Conservation (phyloP, 345 rosid genomes). For the Rubroshorea leprosula region DNA sequence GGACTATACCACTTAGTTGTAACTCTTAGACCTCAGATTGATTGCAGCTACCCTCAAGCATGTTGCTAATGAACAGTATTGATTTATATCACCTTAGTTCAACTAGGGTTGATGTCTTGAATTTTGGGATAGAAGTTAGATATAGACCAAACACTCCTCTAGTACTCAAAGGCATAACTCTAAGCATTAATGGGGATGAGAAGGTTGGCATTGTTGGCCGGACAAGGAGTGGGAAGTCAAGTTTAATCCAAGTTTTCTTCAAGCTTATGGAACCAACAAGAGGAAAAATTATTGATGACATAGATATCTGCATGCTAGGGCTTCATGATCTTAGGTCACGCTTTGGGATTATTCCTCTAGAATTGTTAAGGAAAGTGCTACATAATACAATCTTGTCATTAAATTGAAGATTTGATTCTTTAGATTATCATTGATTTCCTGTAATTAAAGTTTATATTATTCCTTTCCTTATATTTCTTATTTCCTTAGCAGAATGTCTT, state of each 20-base stretch:
- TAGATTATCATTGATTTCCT: too few species aligned
- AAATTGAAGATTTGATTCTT: too few species aligned
- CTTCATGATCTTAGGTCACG: slow-evolving; percentile 92
- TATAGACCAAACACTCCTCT: slow-evolving; percentile 86
- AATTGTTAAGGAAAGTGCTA: too few species aligned
- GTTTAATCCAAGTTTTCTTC: slow-evolving; percentile 81
- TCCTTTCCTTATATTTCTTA: too few species aligned
- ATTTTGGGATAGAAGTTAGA: slow-evolving; percentile 49
- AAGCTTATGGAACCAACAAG: slow-evolving; percentile 85
- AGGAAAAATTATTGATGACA: slow-evolving; percentile 77
- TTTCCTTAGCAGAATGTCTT: too few species aligned
- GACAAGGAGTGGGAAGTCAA: slow-evolving; percentile 95
- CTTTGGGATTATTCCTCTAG: slow-evolving; percentile 94
- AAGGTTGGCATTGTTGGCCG: slow-evolving; percentile 92
- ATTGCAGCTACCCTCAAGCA: too few species aligned
- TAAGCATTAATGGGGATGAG: slow-evolving; percentile 77
- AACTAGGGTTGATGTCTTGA: not conserved
- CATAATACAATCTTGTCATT: too few species aligned
- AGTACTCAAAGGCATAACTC: slow-evolving; percentile 75
- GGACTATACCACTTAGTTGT: too few species aligned
- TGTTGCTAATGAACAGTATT: too few species aligned
- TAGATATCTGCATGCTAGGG: slow-evolving; percentile 63
- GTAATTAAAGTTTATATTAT: too few species aligned
- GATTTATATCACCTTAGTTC: too few species aligned
- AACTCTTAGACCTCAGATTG: too few species aligned